These are phyloP conservation scores for Eimeria maxima DNA, from an alignment of 169 alveolate genomes.

Conservation along the genomic window DNA sequence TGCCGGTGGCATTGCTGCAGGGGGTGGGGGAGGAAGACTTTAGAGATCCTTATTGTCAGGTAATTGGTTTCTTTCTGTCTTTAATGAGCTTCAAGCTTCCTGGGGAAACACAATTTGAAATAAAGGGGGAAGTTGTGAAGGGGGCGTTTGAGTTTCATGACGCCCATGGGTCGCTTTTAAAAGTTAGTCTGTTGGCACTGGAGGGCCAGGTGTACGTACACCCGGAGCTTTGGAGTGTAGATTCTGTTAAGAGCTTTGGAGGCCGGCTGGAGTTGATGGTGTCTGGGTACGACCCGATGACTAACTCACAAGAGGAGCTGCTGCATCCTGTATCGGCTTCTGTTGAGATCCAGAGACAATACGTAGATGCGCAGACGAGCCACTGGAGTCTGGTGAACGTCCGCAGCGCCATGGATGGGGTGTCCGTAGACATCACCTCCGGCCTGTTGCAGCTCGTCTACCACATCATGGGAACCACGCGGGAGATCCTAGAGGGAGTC, in stretches of 20 bases:
- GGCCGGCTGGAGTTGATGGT: conserved; percentile 79
- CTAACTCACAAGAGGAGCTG: conserved; percentile 78
- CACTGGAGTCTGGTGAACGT: conserved; percentile 74
- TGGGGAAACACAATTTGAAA: conserved; percentile 76
- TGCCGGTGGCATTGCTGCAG: conserved; percentile 28
- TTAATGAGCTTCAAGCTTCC: conserved; percentile 54
- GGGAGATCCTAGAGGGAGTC: conserved; percentile 59
- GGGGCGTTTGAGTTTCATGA: conserved; percentile 79
- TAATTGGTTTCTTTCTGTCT: conserved; percentile 45
- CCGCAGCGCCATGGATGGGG: conserved; percentile 70
- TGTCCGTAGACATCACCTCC: conserved; percentile 80
- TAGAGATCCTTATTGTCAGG: conserved; percentile 56
- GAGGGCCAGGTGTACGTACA: conserved; percentile 78
- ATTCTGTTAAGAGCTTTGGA: conserved; percentile 68
- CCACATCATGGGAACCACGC: conserved; percentile 47
- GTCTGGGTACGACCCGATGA: conserved; percentile 83
- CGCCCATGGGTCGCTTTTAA: conserved; percentile 79
- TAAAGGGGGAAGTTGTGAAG: conserved; percentile 23
- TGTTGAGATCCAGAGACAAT: conserved; percentile 75
- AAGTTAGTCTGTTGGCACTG: conserved; percentile 68
- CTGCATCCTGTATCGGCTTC: conserved; percentile 78
- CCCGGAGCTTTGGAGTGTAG: conserved; percentile 62
- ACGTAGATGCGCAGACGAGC: conserved; percentile 38
- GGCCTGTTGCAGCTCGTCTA: conserved; percentile 80
- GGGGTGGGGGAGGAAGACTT: conserved; percentile 65